Evolutionary conservation across 2,329 filamentous ascomycete species (phyloP).

Genomic region (Sclerotinia borealis): DNA sequence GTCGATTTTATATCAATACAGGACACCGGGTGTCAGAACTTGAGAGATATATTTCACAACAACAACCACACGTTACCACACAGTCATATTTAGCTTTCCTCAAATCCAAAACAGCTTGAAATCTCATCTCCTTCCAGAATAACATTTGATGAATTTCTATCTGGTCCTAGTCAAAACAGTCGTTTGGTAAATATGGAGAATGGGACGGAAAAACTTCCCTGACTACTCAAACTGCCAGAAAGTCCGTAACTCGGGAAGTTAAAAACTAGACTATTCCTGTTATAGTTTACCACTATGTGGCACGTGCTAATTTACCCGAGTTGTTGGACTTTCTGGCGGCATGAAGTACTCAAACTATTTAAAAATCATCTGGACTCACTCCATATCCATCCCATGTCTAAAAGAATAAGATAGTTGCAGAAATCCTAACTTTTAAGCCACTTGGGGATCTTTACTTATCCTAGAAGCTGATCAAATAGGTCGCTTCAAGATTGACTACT

Average conservation of each 20-base stretch:
- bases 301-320: too few species aligned
- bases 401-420: background rate
- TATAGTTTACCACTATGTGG: too few species aligned
- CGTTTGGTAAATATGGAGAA: too few species aligned
- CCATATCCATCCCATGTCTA: background rate
- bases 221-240: too few species aligned
- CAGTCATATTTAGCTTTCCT: background rate
- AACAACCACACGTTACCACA: background rate
- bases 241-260: too few species aligned
- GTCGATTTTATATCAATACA: background rate
- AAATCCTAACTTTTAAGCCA: background rate
- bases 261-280: too few species aligned
- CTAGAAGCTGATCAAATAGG: background rate
- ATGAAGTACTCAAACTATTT: too few species aligned
- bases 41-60: background rate
- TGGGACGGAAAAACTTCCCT: background rate
- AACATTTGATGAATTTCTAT: background rate
- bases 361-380: slow-evolving; percentile 1
- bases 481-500: background rate
- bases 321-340: too few species aligned
- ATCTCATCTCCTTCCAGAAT: background rate
- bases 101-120: background rate
- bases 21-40: background rate
- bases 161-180: background rate
- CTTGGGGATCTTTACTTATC: background rate